Conservation (phyloP, 306 rosid genomes). For the Luffa acutangula region DNA sequence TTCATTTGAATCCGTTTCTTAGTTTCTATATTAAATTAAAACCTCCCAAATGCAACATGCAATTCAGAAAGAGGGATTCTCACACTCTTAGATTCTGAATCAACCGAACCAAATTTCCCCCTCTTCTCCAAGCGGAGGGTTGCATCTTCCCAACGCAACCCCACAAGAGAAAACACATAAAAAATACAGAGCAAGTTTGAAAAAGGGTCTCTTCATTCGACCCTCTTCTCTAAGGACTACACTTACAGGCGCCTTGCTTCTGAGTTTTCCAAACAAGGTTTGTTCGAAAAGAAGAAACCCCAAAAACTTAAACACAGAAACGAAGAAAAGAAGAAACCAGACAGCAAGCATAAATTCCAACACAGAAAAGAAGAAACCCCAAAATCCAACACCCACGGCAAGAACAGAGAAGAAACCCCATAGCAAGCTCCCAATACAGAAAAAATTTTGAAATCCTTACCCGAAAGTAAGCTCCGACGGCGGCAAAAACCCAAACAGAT, state of each 20-base stretch:
- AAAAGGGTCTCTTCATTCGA: not conserved
- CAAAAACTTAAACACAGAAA: too few relatives aligned
- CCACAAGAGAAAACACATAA: not conserved
- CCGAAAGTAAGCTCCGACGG: too few relatives aligned
- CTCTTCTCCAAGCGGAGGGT: not conserved
- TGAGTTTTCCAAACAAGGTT: conserved; percentile 20
- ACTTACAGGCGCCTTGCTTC: conserved; percentile 6
- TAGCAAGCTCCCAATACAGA: too few relatives aligned
- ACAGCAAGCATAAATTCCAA: too few relatives aligned
- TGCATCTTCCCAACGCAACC: not conserved
- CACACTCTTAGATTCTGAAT: not conserved
- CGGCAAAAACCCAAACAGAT: too few relatives aligned
- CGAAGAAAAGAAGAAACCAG: too few relatives aligned
- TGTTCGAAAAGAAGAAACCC: conserved; percentile 23
- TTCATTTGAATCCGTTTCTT: not conserved
- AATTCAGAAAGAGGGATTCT: not conserved
- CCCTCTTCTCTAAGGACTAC: conserved; percentile 14
- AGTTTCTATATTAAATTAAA: not conserved
- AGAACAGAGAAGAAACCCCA: too few relatives aligned
- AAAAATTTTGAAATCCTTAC: too few relatives aligned
- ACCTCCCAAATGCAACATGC: not conserved
- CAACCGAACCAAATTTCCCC: not conserved
- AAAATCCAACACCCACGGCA: too few relatives aligned
- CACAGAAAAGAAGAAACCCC: too few relatives aligned
- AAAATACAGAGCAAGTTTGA: not conserved